These are phyloP conservation scores for Megacollybia marginata DNA, from an alignment of 768 basidiomycete genomes.

Conservation along the genomic window DNA sequence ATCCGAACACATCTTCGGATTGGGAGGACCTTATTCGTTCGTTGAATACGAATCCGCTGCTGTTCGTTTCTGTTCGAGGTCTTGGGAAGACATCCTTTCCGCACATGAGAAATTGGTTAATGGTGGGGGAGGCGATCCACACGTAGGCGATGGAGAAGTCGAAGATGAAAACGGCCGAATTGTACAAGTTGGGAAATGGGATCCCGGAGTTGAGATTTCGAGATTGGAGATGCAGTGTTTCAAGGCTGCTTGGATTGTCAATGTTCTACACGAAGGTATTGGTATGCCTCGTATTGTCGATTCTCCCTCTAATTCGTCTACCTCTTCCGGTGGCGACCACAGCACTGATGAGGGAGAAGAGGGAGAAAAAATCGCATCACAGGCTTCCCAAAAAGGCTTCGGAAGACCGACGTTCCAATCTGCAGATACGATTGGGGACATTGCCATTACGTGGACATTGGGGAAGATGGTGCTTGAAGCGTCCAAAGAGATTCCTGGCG, in stretches of 20 bases:
- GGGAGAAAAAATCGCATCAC: constrained; percentile 62
- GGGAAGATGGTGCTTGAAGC: constrained; percentile 99
- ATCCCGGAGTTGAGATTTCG: constrained; percentile 67
- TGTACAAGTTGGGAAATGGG: constrained; percentile 64
- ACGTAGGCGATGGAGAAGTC: constrained; percentile 59
- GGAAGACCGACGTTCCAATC: constrained; percentile 85
- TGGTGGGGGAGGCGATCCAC: constrained; percentile 22
- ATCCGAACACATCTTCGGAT: constrained; percentile 91
- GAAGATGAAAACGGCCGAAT: constrained; percentile 45
- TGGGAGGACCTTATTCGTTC: constrained; percentile 94
- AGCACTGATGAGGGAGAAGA: constrained; percentile 60
- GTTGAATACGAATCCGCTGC: constrained; percentile 95
- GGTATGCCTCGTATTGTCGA: constrained; percentile 91
- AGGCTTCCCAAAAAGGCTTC: constrained; percentile 80
- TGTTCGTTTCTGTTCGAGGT: constrained; percentile 69
- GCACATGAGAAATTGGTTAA: constrained; percentile 51
- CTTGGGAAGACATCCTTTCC: constrained; percentile 70
- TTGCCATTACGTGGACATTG: constrained; percentile 95
- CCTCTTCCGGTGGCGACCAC: constrained; percentile 75
- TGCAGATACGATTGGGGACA: constrained; percentile 84
- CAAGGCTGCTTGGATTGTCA: constrained; percentile 98
- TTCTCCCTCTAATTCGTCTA: constrained; percentile 15
- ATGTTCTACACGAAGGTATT: constrained; percentile 93
- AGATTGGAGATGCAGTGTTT: constrained; percentile 97
- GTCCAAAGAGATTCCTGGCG: constrained; percentile 65